A percentile compares a stretch with the other conserved stretches of the same genome.
These are phyloP conservation scores for Globisporangium solare DNA, from an alignment of 352 stramenopile species.

Conservation along the genomic window DNA sequence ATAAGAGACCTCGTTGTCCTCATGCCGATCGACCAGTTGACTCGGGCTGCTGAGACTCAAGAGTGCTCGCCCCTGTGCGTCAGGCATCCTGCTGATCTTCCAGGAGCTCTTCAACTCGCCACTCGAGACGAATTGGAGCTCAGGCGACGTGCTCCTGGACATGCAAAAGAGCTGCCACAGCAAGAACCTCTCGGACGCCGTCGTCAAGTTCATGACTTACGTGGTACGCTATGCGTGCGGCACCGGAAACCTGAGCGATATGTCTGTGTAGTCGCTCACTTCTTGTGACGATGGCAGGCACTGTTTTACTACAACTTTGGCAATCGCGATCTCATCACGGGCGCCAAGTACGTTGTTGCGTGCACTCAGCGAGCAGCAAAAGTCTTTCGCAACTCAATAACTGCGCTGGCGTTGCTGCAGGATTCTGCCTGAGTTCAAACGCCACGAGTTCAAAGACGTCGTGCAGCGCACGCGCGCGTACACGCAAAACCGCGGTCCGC, in stretches of 20 bases:
- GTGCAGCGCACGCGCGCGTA: constrained; percentile 2
- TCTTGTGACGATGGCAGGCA: not conserved
- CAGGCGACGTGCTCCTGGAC: not conserved
- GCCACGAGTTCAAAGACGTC: constrained; percentile 1
- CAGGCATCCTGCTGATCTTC: constrained; percentile 16
- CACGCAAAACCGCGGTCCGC: not conserved
- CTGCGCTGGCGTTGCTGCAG: not conserved
- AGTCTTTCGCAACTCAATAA: no score
- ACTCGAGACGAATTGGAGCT: not conserved
- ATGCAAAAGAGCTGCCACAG: constrained; percentile 1
- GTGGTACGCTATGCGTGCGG: not conserved
- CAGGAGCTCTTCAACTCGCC: constrained; percentile 17
- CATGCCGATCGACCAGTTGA: no score
- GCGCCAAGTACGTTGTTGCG: not conserved
- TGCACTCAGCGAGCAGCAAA: no score
- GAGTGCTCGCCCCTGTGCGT: not conserved
- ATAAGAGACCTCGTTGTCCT: no score
- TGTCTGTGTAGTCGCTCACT: no score
- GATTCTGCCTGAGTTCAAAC: not conserved
- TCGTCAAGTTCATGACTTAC: constrained; percentile 1
- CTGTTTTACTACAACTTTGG: constrained; percentile 5
- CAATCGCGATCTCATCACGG: not conserved
- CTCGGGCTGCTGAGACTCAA: no score
- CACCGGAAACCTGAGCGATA: no score
- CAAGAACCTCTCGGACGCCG: not conserved